Percentiles rank a stretch among this genome's conserved stretches.
Conservation (phyloP, 257 asterid species). For the Phtheirospermum japonicum region DNA sequence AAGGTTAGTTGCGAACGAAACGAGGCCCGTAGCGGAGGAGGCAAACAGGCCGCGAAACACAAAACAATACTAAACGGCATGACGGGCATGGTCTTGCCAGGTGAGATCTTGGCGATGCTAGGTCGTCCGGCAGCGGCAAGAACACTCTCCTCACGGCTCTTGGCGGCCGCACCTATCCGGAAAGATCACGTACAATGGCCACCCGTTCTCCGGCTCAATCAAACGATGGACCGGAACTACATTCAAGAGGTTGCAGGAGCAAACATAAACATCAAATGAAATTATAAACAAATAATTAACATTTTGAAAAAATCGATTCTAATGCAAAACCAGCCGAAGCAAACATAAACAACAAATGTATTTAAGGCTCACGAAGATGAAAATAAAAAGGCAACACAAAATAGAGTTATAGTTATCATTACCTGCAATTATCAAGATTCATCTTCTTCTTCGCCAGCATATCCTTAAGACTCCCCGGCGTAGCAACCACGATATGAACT, state of each 20-base stretch:
- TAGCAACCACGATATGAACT: too few species aligned
- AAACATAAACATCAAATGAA: background rate
- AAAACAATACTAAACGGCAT: constrained; percentile 84
- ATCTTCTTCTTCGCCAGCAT: too few species aligned
- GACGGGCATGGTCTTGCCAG: constrained; percentile 84
- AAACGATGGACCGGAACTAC: constrained; percentile 79
- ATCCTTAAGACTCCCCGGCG: too few species aligned
- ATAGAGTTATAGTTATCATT: too few species aligned
- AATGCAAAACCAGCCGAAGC: too few species aligned
- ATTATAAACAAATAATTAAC: too few species aligned
- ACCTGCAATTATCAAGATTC: too few species aligned
- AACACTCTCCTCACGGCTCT: constrained; percentile 92
- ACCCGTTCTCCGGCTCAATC: constrained; percentile 73
- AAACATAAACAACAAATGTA: too few species aligned
- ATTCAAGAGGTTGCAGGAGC: background rate
- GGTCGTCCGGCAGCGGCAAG: constrained; percentile 97
- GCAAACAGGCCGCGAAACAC: constrained; percentile 38
- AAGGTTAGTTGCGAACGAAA: constrained; percentile 49
- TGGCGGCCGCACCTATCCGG: constrained; percentile 90
- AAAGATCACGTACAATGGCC: constrained; percentile 76
- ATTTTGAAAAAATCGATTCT: too few species aligned
- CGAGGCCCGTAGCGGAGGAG: constrained; percentile 43
- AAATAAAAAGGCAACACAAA: too few species aligned
- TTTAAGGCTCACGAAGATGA: too few species aligned
- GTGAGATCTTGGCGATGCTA: constrained; percentile 91